phyloP scores from a whole-genome alignment of 2,329 filamentous ascomycete genomes.

The Hypoxylon sp. region DNA sequence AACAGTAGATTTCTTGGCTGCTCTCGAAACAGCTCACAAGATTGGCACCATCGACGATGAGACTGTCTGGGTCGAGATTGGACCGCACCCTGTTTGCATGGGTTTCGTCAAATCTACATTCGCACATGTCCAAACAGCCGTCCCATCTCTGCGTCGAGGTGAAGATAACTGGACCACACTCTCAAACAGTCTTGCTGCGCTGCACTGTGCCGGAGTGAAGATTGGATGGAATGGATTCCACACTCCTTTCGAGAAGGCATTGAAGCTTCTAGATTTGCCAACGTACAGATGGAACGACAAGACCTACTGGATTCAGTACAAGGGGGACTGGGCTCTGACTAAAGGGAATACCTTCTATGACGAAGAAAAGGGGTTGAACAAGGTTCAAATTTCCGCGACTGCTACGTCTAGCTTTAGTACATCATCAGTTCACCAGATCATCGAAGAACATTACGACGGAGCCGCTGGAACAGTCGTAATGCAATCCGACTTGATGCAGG shows the following conservation, averaged over 20 bases:
- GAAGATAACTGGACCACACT: conserved; percentile 71
- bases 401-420: neutral
- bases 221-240: conserved; percentile 81
- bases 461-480: conserved; percentile 45
- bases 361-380: neutral
- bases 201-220: conserved; percentile 72
- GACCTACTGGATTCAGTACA: conserved; percentile 75
- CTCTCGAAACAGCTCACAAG: conserved; percentile 64
- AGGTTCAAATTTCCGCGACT: neutral
- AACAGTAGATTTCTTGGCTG: conserved; percentile 74
- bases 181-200: conserved; percentile 59
- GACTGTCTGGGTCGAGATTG: conserved; percentile 76
- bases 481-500: conserved; percentile 57
- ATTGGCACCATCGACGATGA: conserved; percentile 65
- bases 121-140: conserved; percentile 56
- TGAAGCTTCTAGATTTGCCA: conserved; percentile 71
- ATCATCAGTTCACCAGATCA: conserved; percentile 17
- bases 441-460: neutral
- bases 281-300: conserved; percentile 80
- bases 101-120: conserved; percentile 70
- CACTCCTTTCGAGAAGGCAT: conserved; percentile 58
- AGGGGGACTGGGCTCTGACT: conserved; percentile 78
- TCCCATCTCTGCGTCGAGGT: conserved; percentile 66
- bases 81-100: conserved; percentile 74
- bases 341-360: conserved; percentile 59